Evolutionary conservation across 495 filamentous ascomycete species (phyloP), one percentile per base, ranked within the genome.

Genomic region (Margaritispora aquatica): DNA sequence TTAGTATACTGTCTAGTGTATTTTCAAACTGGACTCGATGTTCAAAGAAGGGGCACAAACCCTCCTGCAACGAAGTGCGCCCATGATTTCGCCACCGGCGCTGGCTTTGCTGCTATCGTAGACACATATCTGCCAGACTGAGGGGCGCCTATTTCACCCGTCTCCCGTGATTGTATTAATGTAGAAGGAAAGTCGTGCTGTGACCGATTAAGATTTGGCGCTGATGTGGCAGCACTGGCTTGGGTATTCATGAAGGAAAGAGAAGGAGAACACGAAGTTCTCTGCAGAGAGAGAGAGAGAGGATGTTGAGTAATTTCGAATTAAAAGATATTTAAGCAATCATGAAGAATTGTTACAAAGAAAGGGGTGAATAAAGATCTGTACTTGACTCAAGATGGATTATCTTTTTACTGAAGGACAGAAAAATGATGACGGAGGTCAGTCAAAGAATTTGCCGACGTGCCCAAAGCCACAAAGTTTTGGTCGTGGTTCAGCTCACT

Each of bases 61-160:
- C 86, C 91, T 74, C 91, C 91, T 27, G 91, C 91, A 51, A 96
- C 80, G 57, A 96, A 84, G 77, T 94, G 91, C 58, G 89, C 87
- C 85, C 90, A 93, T 74, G 89, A 88, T 70, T 91, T 93, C 36
- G 78, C 80, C 54, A 87, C 78, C 17, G 84, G 76, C 27, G 75
- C 57, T 34, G 66, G 63, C 41, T 61, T 63, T 26, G 60, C 41
- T 56, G 62, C 59, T 50, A 64, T 63, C 52, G 57, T 61, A 38
- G 62, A 60, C 24, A 58, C 71, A 64, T 73, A 68, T 51, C 70
- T 62, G 31, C 38, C 24, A 3, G 7, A 2, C 36, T 61, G 58
- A 46, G 58, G 20, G 24, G 56, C 21, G 1, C 53, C 23, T 5
- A 50, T 34, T 27, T 84, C 82, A 46, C 82, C 85, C 1, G 75